Evolutionary conservation across 176 grass and related monocot genomes (phyloP).

Genomic region (Avena sativa): DNA sequence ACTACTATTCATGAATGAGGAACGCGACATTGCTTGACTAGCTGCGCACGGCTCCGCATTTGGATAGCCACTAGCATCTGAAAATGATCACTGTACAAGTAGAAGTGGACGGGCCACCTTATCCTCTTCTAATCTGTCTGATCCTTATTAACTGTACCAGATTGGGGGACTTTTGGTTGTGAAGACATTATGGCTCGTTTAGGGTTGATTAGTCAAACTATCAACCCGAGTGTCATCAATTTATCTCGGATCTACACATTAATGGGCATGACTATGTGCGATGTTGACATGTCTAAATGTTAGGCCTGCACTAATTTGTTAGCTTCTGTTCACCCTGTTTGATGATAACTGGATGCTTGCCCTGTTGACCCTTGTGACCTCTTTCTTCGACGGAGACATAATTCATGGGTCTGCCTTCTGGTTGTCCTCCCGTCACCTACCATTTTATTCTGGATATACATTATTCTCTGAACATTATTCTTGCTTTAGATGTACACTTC

Average conservation of each 20-base stretch:
- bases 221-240: neutral
- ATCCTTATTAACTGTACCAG: neutral
- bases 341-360: neutral
- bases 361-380: neutral
- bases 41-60: conserved; percentile 5
- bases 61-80: neutral
- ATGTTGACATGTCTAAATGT: conserved; percentile 15
- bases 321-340: neutral
- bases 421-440: neutral
- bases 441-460: conserved; percentile 3
- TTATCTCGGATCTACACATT: neutral
- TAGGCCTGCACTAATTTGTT: conserved; percentile 20
- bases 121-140: neutral
- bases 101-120: neutral
- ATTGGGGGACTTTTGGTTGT: neutral
- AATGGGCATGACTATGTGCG: neutral
- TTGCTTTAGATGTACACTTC: conserved; percentile 12
- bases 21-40: neutral
- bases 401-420: neutral
- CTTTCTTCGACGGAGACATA: conserved; percentile 11
- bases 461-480: conserved; percentile 1
- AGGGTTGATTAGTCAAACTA: conserved; percentile 15
- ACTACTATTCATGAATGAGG: neutral
- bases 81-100: neutral
- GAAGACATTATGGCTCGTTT: neutral